These are phyloP conservation scores for Dactylonectria macrodidyma DNA, from an alignment of 2,329 filamentous ascomycete genomes.

Conservation along the genomic window DNA sequence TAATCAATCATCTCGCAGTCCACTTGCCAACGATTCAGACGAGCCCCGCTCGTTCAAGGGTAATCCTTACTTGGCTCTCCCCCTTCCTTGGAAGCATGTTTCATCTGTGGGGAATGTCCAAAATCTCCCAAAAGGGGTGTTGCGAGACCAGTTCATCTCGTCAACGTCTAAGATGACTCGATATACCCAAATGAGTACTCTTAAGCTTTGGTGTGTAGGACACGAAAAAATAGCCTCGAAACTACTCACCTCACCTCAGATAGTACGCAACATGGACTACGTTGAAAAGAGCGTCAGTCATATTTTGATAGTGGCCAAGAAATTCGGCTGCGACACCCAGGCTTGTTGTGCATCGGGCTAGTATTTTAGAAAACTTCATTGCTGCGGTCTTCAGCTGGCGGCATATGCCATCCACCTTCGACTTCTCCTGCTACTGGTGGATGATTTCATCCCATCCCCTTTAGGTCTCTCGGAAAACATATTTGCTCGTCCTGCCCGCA, in stretches of 20 bases:
- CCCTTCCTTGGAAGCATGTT: conserved; percentile 34
- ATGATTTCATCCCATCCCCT: conserved; percentile 25
- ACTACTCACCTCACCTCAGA: background rate
- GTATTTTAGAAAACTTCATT: background rate
- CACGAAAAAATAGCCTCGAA: background rate
- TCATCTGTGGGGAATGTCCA: conserved; percentile 35
- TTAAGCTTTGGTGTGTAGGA: background rate
- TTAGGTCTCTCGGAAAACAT: background rate
- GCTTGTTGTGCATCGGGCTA: background rate
- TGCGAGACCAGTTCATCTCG: conserved; percentile 11
- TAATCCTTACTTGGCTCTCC: conserved; percentile 30
- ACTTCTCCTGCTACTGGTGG: background rate
- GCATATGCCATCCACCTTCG: background rate
- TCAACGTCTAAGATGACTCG: conserved; percentile 5
- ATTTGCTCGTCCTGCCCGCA: conserved; percentile 11
- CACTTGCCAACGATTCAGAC: conserved; percentile 17
- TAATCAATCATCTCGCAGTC: conserved; percentile 29
- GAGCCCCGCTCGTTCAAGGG: conserved; percentile 28
- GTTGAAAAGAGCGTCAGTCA: no score
- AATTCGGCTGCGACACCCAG: background rate
- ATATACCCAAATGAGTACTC: background rate
- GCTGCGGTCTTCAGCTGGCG: background rate
- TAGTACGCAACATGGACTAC: no score
- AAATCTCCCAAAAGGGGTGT: conserved; percentile 30
- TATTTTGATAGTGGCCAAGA: background rate